phyloP scores from a whole-genome alignment of 1,284 basidiomycete genomes.

The Leccinum variabile region DNA sequence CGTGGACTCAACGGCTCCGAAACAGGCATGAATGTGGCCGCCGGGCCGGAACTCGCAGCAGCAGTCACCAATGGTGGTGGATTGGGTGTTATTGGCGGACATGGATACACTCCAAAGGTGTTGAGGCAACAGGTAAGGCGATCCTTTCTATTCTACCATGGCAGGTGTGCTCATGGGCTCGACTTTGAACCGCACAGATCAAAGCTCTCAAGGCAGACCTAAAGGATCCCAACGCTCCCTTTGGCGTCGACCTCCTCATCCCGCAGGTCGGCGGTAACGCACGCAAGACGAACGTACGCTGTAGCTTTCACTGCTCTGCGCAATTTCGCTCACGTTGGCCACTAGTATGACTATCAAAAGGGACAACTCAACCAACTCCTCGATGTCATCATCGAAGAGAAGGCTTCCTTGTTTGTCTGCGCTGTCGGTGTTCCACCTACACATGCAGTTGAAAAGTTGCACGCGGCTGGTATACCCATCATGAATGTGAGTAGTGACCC shows the following conservation, averaged over 20 bases:
- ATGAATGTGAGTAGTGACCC: constrained; percentile 65
- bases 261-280: constrained; percentile 82
- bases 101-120: constrained; percentile 78
- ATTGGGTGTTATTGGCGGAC: constrained; percentile 84
- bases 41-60: constrained; percentile 84
- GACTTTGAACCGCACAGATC: constrained; percentile 49
- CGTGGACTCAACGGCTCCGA: constrained; percentile 4
- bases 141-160: background rate
- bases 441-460: constrained; percentile 74
- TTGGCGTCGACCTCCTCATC: constrained; percentile 84
- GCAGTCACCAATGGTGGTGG: constrained; percentile 84
- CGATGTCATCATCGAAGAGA: constrained; percentile 86
- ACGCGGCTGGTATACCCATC: constrained; percentile 76
- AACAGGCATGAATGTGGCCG: constrained; percentile 82
- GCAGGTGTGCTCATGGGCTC: background rate
- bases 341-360: constrained; percentile 76
- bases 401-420: constrained; percentile 80
- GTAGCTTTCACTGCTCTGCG: background rate
- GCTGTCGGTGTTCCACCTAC: constrained; percentile 84
- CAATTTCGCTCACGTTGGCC: constrained; percentile 4
- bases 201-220: constrained; percentile 69
- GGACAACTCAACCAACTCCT: constrained; percentile 79
- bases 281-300: constrained; percentile 79
- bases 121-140: constrained; percentile 61
- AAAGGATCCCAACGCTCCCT: constrained; percentile 70